phyloP scores from a whole-genome alignment of 2,329 filamentous ascomycete species.

The Penicillium expansum region DNA sequence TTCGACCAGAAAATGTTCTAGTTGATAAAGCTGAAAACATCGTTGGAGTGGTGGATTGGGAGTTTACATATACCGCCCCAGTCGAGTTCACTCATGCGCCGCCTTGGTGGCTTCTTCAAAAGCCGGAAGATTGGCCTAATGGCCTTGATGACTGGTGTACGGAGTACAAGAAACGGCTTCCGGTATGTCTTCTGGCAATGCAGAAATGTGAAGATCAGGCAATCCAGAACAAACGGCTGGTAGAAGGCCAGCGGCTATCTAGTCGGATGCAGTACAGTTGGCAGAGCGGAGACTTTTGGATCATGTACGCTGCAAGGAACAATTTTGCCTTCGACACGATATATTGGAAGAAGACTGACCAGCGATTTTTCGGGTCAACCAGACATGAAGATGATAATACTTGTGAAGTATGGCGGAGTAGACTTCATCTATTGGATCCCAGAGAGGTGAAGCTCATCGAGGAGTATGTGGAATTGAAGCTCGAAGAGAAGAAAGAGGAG shows the following conservation, averaged over 20 bases:
- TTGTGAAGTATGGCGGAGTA: background rate
- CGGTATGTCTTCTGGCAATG: background rate
- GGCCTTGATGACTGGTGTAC: slow-evolving; percentile 18
- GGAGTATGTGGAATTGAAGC: background rate
- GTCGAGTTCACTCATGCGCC: slow-evolving; percentile 15
- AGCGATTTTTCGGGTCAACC: background rate
- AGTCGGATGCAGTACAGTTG: slow-evolving; percentile 4
- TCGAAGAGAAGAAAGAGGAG: background rate
- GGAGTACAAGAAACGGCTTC: slow-evolving; percentile 7
- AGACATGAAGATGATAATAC: background rate
- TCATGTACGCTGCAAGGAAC: slow-evolving; percentile 4
- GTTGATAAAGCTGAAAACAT: slow-evolving; percentile 6
- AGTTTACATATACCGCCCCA: background rate
- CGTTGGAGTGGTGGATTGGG: slow-evolving; percentile 20
- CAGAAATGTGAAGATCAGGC: slow-evolving; percentile 7
- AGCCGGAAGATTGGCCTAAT: slow-evolving; percentile 19
- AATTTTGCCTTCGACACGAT: too few species aligned
- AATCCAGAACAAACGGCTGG: slow-evolving; percentile 6
- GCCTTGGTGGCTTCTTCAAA: slow-evolving; percentile 23
- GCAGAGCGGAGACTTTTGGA: slow-evolving; percentile 10
- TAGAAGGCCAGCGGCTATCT: slow-evolving; percentile 10
- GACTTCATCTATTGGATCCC: background rate
- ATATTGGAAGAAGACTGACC: slow-evolving; percentile 1
- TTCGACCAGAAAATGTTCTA: slow-evolving; percentile 21
- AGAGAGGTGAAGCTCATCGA: background rate